Evolutionary conservation across 2,329 filamentous ascomycete genomes (phyloP).

Genomic region (Chaetomium sp.): DNA sequence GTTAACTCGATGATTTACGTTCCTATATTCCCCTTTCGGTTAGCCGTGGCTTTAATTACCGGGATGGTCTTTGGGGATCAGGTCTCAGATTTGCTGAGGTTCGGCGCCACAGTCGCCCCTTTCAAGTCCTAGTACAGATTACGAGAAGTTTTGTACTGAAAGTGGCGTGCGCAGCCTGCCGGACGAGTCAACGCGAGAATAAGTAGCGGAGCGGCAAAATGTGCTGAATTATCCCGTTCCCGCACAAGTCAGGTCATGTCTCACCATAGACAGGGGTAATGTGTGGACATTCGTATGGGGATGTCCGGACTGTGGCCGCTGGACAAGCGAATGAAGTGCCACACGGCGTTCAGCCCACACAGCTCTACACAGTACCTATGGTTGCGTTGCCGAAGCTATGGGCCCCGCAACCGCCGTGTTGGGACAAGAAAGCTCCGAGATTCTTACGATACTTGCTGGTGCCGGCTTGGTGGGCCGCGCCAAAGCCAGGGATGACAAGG

Average conservation of each 20-base stretch:
- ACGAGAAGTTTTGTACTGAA: slow-evolving; percentile 8
- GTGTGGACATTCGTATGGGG: slow-evolving; percentile 35
- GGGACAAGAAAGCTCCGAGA: slow-evolving; percentile 16
- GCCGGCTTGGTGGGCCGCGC: background rate
- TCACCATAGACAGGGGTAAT: slow-evolving; percentile 20
- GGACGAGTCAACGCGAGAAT: slow-evolving; percentile 14
- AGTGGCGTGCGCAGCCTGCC: slow-evolving; percentile 13
- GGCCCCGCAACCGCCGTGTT: slow-evolving; percentile 16
- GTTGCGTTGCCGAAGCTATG: slow-evolving; percentile 13
- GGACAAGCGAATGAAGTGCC: slow-evolving; percentile 26
- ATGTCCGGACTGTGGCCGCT: slow-evolving; percentile 32
- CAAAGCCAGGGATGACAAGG: background rate
- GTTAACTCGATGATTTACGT: background rate
- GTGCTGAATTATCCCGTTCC: slow-evolving; percentile 23
- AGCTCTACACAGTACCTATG: too few relatives aligned
- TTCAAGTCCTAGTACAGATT: too few relatives aligned
- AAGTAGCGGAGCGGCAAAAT: slow-evolving; percentile 17
- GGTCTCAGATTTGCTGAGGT: background rate
- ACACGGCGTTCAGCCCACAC: slow-evolving; percentile 2
- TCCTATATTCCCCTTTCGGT: background rate
- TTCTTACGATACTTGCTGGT: background rate
- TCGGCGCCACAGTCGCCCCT: slow-evolving; percentile 15
- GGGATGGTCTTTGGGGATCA: background rate
- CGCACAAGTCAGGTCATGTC: slow-evolving; percentile 24
- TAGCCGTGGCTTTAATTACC: background rate